Evolutionary conservation across 805 yeast genomes (phyloP).

Genomic region (Sugiyamaella boreocaroliniensis): DNA sequence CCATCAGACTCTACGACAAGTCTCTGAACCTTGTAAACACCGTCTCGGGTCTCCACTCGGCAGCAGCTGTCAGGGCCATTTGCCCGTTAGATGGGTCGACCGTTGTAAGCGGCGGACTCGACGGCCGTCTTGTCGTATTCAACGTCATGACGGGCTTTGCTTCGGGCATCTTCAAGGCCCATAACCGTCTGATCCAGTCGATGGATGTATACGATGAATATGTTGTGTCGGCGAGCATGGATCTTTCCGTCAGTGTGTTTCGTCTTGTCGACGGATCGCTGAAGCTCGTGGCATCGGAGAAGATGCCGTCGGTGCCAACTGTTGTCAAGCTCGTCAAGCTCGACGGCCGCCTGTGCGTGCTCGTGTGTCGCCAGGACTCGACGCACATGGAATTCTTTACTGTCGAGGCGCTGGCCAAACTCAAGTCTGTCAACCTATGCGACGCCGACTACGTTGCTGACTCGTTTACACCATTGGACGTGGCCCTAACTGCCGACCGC

Average conservation of each 20-base stretch:
- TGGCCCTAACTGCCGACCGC: constrained; percentile 26
- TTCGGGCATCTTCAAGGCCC: constrained; percentile 30
- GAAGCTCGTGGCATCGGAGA: background rate
- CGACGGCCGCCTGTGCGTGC: constrained; percentile 32
- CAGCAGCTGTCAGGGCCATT: constrained; percentile 10
- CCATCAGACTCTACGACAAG: constrained; percentile 1
- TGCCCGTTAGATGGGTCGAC: constrained; percentile 21
- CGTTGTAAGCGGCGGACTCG: constrained; percentile 45
- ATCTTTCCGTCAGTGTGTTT: constrained; percentile 19
- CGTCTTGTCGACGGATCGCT: constrained; percentile 1
- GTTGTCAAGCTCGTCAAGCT: constrained; percentile 4
- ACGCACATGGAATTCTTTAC: constrained; percentile 48
- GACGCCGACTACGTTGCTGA: constrained; percentile 62
- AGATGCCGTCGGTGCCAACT: constrained; percentile 11
- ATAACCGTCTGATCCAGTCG: constrained; percentile 34
- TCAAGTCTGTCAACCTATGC: constrained; percentile 51
- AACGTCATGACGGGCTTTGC: constrained; percentile 13
- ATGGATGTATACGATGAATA: constrained; percentile 34
- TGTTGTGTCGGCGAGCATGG: constrained; percentile 34
- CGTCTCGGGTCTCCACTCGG: constrained; percentile 9
- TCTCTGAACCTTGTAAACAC: constrained; percentile 5
- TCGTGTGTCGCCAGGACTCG: constrained; percentile 55
- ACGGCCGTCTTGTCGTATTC: constrained; percentile 38
- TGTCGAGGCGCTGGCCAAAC: constrained; percentile 28
- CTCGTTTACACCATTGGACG: constrained; percentile 53